These are phyloP conservation scores for Eucalyptus viminalis DNA, from an alignment of 345 rosid genomes.

Conservation along the genomic window DNA sequence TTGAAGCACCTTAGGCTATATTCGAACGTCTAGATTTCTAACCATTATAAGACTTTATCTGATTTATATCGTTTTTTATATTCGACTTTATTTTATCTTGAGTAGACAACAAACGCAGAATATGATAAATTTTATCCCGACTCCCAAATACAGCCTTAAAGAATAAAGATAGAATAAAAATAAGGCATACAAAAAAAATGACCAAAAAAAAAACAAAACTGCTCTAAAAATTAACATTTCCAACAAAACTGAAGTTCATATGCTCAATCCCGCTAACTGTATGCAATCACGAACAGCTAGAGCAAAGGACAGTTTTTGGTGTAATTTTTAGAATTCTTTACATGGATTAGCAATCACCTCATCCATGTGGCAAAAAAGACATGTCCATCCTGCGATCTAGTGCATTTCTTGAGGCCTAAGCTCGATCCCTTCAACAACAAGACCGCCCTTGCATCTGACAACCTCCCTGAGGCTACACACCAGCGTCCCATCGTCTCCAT, in stretches of 20 bases:
- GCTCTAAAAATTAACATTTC: not conserved
- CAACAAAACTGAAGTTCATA: not conserved
- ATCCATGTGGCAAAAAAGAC: not conserved
- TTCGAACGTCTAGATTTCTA: fast-evolving
- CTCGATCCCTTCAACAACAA: not conserved
- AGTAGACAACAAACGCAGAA: fast-evolving
- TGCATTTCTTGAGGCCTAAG: not conserved
- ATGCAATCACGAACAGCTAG: too few relatives aligned
- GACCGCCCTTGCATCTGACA: fast-evolving
- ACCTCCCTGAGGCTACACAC: not conserved
- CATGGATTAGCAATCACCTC: fast-evolving
- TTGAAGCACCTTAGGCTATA: not conserved
- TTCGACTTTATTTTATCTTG: fast-evolving
- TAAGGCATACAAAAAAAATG: not conserved
- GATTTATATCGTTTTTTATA: too few relatives aligned
- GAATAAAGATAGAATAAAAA: too few relatives aligned
- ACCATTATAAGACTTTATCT: fast-evolving
- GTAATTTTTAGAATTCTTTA: too few relatives aligned
- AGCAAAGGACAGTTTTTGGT: too few relatives aligned
- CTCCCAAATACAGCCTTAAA: fast-evolving
- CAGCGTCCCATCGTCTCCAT: not conserved
- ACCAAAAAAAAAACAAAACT: too few relatives aligned
- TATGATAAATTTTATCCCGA: too few relatives aligned
- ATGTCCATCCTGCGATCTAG: not conserved
- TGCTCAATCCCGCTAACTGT: not conserved